These are phyloP conservation scores for Crassisporium funariophilum DNA, from an alignment of 768 basidiomycete genomes.

Conservation along the genomic window DNA sequence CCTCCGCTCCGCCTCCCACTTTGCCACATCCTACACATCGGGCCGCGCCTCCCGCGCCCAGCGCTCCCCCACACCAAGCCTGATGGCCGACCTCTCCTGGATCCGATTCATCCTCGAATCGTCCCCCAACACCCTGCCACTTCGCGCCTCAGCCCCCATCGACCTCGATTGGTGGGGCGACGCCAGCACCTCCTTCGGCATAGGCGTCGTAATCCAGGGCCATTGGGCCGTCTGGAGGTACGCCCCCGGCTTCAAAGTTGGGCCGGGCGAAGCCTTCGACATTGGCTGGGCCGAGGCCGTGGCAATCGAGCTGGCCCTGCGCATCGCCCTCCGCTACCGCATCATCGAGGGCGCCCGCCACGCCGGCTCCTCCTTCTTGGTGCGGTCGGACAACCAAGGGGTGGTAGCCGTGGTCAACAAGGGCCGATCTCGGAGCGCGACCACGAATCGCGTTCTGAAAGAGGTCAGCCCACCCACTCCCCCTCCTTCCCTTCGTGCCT, in stretches of 20 bases:
- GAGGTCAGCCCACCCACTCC: no score
- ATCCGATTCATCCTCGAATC: conserved; percentile 21
- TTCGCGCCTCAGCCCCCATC: conserved; percentile 3
- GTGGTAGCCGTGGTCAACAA: conserved; percentile 30
- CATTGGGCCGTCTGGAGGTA: conserved; percentile 35
- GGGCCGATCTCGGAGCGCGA: conserved; percentile 17
- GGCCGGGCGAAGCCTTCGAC: conserved; percentile 11
- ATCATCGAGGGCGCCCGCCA: conserved; percentile 4
- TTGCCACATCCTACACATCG: conserved; percentile 23
- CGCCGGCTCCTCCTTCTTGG: conserved; percentile 16
- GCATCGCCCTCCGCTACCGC: conserved; percentile 4
- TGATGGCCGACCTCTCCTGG: conserved; percentile 33
- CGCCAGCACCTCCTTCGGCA: conserved; percentile 41
- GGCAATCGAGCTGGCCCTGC: conserved; percentile 27
- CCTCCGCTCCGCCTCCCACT: conserved; percentile 27
- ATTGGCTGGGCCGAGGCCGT: conserved; percentile 34
- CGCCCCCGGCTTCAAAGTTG: conserved; percentile 11
- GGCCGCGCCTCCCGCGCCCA: conserved; percentile 3
- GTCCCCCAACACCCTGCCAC: conserved; percentile 11
- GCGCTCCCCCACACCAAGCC: background rate
- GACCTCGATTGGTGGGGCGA: conserved; percentile 34
- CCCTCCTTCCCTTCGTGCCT: no score
- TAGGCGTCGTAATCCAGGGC: conserved; percentile 32
- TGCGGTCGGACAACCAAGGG: conserved; percentile 40
- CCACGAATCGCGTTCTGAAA: conserved; percentile 18